Evolutionary conservation across 2,329 filamentous ascomycete species (phyloP).

Genomic region (Fusarium lyarnte): DNA sequence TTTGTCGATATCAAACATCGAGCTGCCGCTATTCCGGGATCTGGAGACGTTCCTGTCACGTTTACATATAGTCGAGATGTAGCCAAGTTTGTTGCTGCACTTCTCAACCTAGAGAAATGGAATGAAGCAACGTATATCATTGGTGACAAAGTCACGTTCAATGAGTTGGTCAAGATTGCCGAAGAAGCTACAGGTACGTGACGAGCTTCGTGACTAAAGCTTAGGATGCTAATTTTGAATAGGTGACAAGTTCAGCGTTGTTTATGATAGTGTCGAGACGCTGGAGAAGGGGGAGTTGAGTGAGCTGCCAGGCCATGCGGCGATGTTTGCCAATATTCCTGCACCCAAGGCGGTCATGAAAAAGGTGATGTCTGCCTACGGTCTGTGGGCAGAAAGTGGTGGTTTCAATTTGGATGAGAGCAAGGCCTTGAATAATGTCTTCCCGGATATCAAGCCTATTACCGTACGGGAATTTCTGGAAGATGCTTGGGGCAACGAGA

Average conservation of each 20-base stretch:
- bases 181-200: slow-evolving; percentile 7
- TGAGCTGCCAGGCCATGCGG: not conserved
- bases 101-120: not conserved
- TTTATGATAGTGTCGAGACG: not conserved
- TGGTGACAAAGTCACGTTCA: slow-evolving; percentile 6
- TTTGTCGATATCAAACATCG: not conserved
- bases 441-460: not conserved
- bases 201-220: accelerated
- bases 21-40: not conserved
- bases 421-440: not conserved
- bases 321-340: not conserved
- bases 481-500: not conserved
- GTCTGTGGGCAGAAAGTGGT: not conserved
- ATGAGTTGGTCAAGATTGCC: not conserved
- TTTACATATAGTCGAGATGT: slow-evolving; percentile 8
- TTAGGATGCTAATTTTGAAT: accelerated
- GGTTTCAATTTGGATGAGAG: slow-evolving; percentile 2
- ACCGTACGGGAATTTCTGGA: not conserved
- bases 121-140: slow-evolving; percentile 2
- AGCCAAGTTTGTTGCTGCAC: not conserved
- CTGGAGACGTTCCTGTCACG: not conserved
- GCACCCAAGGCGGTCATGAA: not conserved
- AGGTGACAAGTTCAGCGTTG: not conserved
- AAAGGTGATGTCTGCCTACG: not conserved
- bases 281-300: slow-evolving; percentile 7